Percentiles rank a stretch among this genome's conserved stretches.
These are phyloP conservation scores for Aspergillus panamensis DNA, from an alignment of 495 filamentous ascomycete genomes.

Conservation along the genomic window DNA sequence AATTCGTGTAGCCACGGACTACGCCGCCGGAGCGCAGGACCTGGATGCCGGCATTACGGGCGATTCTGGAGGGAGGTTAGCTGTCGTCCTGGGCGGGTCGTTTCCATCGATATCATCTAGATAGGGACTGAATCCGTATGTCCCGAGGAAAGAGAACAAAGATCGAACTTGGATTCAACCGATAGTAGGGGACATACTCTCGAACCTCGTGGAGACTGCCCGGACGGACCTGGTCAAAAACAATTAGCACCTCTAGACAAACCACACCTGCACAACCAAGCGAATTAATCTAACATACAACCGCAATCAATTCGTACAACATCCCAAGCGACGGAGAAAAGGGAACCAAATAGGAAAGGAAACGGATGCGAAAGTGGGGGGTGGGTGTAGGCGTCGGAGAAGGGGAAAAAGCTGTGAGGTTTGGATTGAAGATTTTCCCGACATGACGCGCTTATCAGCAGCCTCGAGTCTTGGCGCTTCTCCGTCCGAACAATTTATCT, in stretches of 20 bases:
- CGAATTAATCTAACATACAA: conserved; percentile 56
- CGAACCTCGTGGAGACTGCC: conserved; percentile 86
- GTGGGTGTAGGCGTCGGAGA: conserved; percentile 9
- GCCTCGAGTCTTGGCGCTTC: conserved; percentile 28
- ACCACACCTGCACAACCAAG: background rate
- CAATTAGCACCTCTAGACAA: background rate
- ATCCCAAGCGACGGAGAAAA: conserved; percentile 43
- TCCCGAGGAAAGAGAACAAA: background rate
- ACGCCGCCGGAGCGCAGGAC: conserved; percentile 85
- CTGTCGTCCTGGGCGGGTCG: background rate
- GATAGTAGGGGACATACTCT: conserved; percentile 60
- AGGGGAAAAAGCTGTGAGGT: conserved; percentile 9
- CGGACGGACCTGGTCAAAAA: conserved; percentile 69
- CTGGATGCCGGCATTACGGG: conserved; percentile 75
- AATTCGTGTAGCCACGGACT: conserved; percentile 88
- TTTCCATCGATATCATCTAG: background rate
- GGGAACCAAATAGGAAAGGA: conserved; percentile 3
- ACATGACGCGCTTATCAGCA: conserved; percentile 22
- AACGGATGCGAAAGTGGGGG: conserved; percentile 11
- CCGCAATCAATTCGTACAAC: conserved; percentile 96
- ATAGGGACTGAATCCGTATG: background rate
- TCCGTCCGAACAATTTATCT: conserved; percentile 6
- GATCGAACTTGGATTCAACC: background rate
- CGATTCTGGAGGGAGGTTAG: conserved; percentile 54
- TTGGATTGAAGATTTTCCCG: conserved; percentile 27